phyloP scores from a whole-genome alignment of 2,329 filamentous ascomycete species.

The Botryotinia globosa region DNA sequence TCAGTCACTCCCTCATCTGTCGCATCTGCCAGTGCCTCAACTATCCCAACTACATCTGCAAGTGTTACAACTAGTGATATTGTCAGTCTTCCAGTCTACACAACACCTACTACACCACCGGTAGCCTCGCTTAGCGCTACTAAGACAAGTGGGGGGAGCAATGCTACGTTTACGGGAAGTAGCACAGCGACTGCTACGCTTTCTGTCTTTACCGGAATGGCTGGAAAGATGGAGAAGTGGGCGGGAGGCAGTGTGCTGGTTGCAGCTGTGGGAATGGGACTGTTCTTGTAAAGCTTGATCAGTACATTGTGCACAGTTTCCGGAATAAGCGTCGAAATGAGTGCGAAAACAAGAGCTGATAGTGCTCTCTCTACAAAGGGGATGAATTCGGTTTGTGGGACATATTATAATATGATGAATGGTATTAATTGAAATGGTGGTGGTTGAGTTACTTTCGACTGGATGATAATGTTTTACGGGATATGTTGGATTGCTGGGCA shows the following conservation, averaged over 20 bases:
- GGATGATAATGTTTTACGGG: slow-evolving; percentile 1
- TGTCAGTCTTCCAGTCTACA: not conserved
- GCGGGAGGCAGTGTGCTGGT: not conserved
- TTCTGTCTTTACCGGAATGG: slow-evolving; percentile 1
- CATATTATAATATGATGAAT: not conserved
- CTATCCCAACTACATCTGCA: not conserved
- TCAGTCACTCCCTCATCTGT: not conserved
- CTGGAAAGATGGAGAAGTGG: not conserved
- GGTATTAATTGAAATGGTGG: not conserved
- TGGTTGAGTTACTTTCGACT: not conserved
- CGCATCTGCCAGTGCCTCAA: not conserved
- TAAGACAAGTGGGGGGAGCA: not conserved
- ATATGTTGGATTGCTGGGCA: not conserved
- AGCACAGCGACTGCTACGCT: not conserved
- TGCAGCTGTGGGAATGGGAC: slow-evolving; percentile 3
- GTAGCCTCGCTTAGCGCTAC: slow-evolving; percentile 5
- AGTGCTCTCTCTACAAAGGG: not conserved
- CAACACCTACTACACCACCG: not conserved
- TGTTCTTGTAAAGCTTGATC: not conserved
- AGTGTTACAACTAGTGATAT: not conserved
- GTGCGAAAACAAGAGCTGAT: not conserved
- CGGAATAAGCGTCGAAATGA: not conserved
- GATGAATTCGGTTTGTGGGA: not conserved
- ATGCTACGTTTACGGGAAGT: slow-evolving; percentile 8
- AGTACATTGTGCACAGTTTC: not conserved